Conservation (phyloP, 179 eudicot species). For the Vitellaria paradoxa region DNA sequence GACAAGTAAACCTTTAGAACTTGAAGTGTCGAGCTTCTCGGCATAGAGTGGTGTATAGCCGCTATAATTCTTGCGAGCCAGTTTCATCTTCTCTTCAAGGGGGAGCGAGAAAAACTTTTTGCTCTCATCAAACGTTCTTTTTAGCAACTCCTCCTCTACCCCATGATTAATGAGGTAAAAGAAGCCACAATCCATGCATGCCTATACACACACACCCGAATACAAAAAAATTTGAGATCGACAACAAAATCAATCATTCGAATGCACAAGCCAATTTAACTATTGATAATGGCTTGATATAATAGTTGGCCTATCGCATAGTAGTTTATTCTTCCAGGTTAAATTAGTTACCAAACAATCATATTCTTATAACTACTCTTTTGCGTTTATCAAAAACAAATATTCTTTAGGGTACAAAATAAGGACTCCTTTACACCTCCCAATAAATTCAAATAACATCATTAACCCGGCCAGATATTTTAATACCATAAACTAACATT, state of each 20-base stretch:
- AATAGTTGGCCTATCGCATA: background rate
- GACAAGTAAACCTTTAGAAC: conserved; percentile 35
- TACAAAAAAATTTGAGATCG: background rate
- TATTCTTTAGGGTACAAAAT: background rate
- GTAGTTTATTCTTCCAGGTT: background rate
- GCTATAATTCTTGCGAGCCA: conserved; percentile 42
- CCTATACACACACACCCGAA: conserved; percentile 29
- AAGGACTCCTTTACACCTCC: background rate
- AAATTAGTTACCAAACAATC: background rate
- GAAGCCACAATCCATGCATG: conserved; percentile 69
- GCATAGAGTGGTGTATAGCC: conserved; percentile 64
- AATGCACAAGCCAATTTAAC: background rate
- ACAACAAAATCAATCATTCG: background rate
- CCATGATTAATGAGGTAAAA: conserved; percentile 83
- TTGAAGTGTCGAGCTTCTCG: conserved; percentile 59
- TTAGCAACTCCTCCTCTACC: conserved; percentile 47
- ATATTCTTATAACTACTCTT: background rate
- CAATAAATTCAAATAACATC: background rate
- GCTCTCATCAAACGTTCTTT: conserved; percentile 49
- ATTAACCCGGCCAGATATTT: background rate
- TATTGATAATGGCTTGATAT: background rate
- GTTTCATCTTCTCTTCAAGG: conserved; percentile 57
- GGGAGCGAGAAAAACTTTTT: conserved; percentile 57
- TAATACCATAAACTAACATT: background rate
- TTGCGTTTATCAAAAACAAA: too few relatives aligned